Conservation (phyloP, 208 protist species). For the Wallacemonas collosoma region DNA sequence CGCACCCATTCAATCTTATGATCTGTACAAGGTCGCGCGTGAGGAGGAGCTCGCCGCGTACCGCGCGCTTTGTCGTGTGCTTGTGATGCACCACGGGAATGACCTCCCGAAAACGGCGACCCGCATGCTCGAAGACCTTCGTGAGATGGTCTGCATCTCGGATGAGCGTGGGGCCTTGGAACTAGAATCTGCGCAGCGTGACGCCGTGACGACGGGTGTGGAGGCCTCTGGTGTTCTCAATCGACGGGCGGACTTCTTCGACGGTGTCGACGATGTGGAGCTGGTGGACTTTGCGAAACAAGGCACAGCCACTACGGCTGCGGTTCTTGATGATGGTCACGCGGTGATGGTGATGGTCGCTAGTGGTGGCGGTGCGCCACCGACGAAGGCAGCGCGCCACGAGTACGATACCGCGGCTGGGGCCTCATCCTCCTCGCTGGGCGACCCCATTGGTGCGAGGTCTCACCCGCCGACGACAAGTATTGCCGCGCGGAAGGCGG, state of each 20-base stretch:
- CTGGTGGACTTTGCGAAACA: constrained; percentile 24
- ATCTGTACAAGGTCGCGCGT: constrained; percentile 79
- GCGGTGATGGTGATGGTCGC: constrained; percentile 18
- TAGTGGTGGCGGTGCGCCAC: constrained; percentile 2
- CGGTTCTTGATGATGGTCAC: constrained; percentile 45
- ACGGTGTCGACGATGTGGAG: constrained; percentile 82
- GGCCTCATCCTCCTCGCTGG: background rate
- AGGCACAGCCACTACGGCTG: constrained; percentile 18
- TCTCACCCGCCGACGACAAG: background rate
- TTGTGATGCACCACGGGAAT: constrained; percentile 71
- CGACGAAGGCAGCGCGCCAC: constrained; percentile 31
- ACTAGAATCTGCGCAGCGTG: constrained; percentile 42
- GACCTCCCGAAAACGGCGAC: constrained; percentile 42
- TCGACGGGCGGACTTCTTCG: constrained; percentile 73
- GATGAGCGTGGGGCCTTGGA: constrained; percentile 52
- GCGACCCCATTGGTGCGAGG: background rate
- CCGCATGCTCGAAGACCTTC: constrained; percentile 79
- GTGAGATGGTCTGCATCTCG: constrained; percentile 57
- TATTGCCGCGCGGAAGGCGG: constrained; percentile 8
- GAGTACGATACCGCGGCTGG: constrained; percentile 17
- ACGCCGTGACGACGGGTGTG: constrained; percentile 57
- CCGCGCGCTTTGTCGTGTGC: constrained; percentile 74
- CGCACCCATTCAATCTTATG: constrained; percentile 47
- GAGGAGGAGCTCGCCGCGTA: constrained; percentile 82
- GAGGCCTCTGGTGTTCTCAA: constrained; percentile 50